Evolutionary conservation across 257 asterid genomes (phyloP).

Genomic region (Henckelia pumila): DNA sequence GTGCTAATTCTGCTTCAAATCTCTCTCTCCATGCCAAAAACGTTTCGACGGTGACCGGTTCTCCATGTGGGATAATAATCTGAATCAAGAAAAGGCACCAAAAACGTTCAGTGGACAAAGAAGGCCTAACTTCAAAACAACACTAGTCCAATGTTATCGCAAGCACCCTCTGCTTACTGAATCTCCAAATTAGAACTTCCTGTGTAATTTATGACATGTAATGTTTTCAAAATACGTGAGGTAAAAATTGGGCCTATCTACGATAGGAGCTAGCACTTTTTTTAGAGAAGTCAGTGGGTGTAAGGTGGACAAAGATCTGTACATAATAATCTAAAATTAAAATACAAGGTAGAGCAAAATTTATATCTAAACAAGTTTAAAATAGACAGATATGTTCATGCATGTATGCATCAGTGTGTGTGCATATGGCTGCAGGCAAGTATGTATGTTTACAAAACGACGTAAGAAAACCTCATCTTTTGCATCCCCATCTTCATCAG

Average conservation of each 20-base stretch:
- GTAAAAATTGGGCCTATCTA: not conserved
- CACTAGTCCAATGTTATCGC: not conserved
- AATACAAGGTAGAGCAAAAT: not conserved
- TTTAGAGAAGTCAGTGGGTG: not conserved
- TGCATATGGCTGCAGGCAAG: not conserved
- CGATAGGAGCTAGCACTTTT: not conserved
- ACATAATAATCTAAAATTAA: no score
- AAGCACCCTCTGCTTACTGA: not conserved
- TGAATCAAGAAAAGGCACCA: slow-evolving; percentile 39
- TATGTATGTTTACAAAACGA: slow-evolving; percentile 7
- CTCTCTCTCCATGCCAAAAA: slow-evolving; percentile 98
- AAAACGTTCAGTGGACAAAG: slow-evolving; percentile 23
- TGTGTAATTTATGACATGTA: slow-evolving; percentile 4
- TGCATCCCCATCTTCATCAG: slow-evolving; percentile 50
- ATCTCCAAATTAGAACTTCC: slow-evolving; percentile 1
- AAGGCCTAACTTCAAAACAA: slow-evolving; percentile 14
- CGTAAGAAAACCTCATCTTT: slow-evolving; percentile 70
- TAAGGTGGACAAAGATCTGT: not conserved
- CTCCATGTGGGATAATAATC: slow-evolving; percentile 95
- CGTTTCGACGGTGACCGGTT: slow-evolving; percentile 87
- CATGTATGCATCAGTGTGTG: not conserved
- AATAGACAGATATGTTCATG: not conserved
- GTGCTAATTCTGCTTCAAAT: slow-evolving; percentile 97
- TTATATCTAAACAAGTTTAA: not conserved
- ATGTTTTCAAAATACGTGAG: not conserved